Evolutionary conservation across 2,329 filamentous ascomycete species (phyloP).

Genomic region (Daldinia sp.): DNA sequence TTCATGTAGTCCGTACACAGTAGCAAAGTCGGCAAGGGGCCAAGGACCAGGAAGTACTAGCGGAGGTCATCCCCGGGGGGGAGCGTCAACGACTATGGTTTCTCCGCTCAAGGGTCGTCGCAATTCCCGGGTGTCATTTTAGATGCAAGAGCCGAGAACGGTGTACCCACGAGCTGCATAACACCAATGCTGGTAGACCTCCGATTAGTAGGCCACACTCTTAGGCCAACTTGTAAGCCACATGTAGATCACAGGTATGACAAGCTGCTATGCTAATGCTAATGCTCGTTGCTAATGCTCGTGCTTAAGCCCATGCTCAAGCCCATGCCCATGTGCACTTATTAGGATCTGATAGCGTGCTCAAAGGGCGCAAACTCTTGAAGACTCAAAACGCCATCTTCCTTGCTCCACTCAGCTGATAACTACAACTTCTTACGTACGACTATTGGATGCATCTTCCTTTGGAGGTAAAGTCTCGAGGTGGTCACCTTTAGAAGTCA

Average conservation of each 20-base stretch:
- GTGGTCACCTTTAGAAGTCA: slow-evolving; percentile 44
- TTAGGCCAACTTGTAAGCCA: neutral
- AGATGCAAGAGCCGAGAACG: slow-evolving; percentile 4
- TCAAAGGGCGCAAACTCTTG: slow-evolving; percentile 10
- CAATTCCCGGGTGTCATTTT: slow-evolving; percentile 3
- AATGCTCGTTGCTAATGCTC: neutral
- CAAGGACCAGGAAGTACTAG: neutral
- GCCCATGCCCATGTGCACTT: neutral
- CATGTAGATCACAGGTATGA: neutral
- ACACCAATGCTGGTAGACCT: slow-evolving; percentile 2
- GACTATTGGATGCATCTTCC: slow-evolving; percentile 27
- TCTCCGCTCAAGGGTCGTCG: slow-evolving; percentile 11
- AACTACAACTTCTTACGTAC: slow-evolving; percentile 32
- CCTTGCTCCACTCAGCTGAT: slow-evolving; percentile 17
- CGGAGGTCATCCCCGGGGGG: neutral
- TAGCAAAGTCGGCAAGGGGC: neutral
- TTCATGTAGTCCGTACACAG: neutral
- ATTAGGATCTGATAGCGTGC: slow-evolving; percentile 9
- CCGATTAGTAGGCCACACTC: neutral
- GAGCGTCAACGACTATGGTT: slow-evolving; percentile 3
- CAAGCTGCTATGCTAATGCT: slow-evolving; percentile 1
- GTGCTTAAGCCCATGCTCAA: neutral
- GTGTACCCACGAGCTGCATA: slow-evolving; percentile 2
- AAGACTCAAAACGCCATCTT: slow-evolving; percentile 19
- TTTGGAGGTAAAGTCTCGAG: slow-evolving; percentile 39